A percentile compares a stretch with the other conserved stretches of the same genome.
These are phyloP conservation scores for Xylariaceae sp. DNA, from an alignment of 2,329 filamentous ascomycete genomes.

Conservation along the genomic window DNA sequence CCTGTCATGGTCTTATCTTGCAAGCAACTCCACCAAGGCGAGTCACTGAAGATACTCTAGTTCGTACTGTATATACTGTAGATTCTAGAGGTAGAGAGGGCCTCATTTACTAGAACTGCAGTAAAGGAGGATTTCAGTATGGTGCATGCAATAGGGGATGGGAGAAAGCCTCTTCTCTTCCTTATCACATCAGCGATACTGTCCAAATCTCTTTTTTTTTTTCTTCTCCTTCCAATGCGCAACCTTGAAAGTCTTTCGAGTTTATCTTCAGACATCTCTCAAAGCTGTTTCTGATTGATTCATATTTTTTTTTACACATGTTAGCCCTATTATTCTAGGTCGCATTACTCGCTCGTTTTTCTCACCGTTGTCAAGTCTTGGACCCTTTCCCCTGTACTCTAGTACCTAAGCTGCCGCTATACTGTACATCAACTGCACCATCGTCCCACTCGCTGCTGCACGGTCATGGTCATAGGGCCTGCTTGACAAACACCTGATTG, in stretches of 20 bases:
- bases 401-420: neutral
- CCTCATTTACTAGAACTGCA: neutral
- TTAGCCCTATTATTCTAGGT: neutral
- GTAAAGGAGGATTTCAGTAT: neutral
- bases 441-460: constrained; percentile 18
- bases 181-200: neutral
- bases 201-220: neutral
- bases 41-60: too few species aligned
- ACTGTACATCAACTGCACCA: constrained; percentile 6
- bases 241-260: too few species aligned
- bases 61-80: too few species aligned
- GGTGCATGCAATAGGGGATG: neutral
- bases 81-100: too few species aligned
- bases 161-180: neutral
- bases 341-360: neutral
- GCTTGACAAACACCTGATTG: constrained; percentile 19
- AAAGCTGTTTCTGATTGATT: neutral
- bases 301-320: neutral
- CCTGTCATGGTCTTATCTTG: neutral
- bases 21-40: too few species aligned
- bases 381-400: neutral
- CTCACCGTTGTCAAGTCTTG: neutral
- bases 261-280: too few species aligned
- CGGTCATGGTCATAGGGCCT: constrained; percentile 19
- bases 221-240: neutral